Evolutionary conservation across 139 green algal genomes (phyloP).

Genomic region (Chlamydomonas sp.): DNA sequence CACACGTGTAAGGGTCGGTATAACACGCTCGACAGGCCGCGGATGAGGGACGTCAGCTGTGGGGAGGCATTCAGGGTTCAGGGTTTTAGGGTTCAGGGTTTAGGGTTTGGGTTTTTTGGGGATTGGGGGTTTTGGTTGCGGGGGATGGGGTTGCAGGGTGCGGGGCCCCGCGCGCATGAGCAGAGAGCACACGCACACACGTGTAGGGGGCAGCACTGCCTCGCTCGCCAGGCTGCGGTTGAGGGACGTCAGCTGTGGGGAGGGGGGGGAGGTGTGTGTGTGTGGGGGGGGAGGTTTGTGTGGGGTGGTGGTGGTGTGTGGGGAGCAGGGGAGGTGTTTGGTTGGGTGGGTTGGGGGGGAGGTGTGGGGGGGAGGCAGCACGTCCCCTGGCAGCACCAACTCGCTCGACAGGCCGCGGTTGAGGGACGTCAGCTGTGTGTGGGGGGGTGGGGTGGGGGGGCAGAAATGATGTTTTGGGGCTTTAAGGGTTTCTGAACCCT

Average conservation of each 20-base stretch:
- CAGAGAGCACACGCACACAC: neutral
- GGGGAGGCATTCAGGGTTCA: too few relatives aligned
- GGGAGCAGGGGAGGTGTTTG: neutral
- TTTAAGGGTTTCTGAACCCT: neutral
- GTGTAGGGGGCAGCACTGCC: constrained; percentile 20
- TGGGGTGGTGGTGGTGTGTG: neutral
- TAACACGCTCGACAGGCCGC: constrained; percentile 11
- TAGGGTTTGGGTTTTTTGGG: neutral
- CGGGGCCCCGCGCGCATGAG: neutral
- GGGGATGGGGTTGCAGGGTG: too few relatives aligned
- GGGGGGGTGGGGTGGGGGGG: too few relatives aligned
- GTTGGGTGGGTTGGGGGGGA: too few relatives aligned
- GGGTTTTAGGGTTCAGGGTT: neutral
- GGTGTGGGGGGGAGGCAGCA: constrained; percentile 38
- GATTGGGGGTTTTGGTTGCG: neutral
- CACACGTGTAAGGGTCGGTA: constrained; percentile 15
- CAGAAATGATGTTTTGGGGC: neutral
- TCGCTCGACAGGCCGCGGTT: constrained; percentile 24
- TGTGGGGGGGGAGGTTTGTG: too few relatives aligned
- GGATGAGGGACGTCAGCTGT: constrained; percentile 37
- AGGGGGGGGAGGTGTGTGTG: too few relatives aligned
- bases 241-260: constrained; percentile 32
- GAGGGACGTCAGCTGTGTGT: constrained; percentile 32
- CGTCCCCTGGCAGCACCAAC: constrained; percentile 51
- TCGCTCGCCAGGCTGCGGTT: constrained; percentile 25